A percentile compares a stretch with the other conserved stretches of the same genome.
Evolutionary conservation across 352 stramenopile species (phyloP).

Genomic region (Globisporangium rhizosaccharum): DNA sequence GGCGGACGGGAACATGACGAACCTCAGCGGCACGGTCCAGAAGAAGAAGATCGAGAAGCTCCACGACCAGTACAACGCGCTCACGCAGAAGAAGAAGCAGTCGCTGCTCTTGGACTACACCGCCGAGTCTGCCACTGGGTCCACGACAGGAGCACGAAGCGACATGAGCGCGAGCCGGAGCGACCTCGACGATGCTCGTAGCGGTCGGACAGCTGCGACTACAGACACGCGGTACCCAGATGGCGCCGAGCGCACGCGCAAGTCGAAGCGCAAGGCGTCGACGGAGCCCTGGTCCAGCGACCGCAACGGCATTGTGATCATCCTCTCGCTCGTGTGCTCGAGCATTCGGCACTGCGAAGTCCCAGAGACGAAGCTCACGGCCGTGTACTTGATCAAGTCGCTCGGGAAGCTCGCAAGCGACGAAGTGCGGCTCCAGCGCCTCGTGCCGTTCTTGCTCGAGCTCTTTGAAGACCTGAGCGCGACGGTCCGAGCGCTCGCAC

Average conservation of each 20-base stretch:
- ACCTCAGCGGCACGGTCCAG: slow-evolving; percentile 57
- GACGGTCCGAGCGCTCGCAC: slow-evolving; percentile 85
- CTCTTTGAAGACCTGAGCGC: slow-evolving; percentile 91
- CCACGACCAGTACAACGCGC: slow-evolving; percentile 71
- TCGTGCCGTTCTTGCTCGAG: slow-evolving; percentile 92
- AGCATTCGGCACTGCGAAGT: slow-evolving; percentile 81
- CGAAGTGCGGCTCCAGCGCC: slow-evolving; percentile 91
- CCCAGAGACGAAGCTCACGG: slow-evolving; percentile 85
- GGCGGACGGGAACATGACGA: slow-evolving; percentile 65
- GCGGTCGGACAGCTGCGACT: not conserved
- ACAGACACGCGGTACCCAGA: not conserved
- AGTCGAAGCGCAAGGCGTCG: slow-evolving; percentile 7
- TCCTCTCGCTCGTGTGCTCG: slow-evolving; percentile 81
- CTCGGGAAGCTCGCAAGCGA: slow-evolving; percentile 88
- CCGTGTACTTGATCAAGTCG: slow-evolving; percentile 89
- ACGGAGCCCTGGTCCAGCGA: slow-evolving; percentile 33
- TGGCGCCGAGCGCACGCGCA: slow-evolving; percentile 13
- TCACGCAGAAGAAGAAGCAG: slow-evolving; percentile 76
- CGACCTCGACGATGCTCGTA: slow-evolving; percentile 1
- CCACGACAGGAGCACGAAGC: slow-evolving; percentile 19
- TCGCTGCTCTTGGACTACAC: slow-evolving; percentile 58
- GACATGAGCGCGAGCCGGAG: slow-evolving; percentile 1
- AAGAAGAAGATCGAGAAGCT: slow-evolving; percentile 86
- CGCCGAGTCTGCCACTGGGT: slow-evolving; percentile 21
- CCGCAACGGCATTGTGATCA: slow-evolving; percentile 82